A percentile compares a stretch with the other conserved stretches of the same genome.
These are phyloP conservation scores for Fistulifera pelliculosa DNA, from an alignment of 108 stramenopile species.

Conservation along the genomic window DNA sequence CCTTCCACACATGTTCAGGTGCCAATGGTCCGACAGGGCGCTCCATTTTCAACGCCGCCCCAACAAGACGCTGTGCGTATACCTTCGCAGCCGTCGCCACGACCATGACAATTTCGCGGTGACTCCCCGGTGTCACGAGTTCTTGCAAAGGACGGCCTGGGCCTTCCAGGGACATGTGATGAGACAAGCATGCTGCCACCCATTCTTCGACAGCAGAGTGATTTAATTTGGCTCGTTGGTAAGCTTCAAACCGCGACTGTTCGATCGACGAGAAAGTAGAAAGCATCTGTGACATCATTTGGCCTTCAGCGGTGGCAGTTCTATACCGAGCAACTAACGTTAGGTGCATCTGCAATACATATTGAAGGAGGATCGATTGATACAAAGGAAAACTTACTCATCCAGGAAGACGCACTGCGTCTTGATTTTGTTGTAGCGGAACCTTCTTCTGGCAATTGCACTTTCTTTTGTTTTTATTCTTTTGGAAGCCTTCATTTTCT, in stretches of 20 bases:
- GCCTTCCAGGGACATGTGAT: conserved; percentile 4
- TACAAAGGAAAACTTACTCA: neutral
- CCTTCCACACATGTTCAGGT: conserved; percentile 47
- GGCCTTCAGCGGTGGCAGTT: conserved; percentile 43
- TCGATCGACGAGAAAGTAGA: conserved; percentile 35
- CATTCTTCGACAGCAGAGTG: conserved; percentile 28
- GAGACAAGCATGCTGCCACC: conserved; percentile 31
- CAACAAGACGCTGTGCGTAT: conserved; percentile 71
- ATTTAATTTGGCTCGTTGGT: conserved; percentile 25
- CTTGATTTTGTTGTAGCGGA: neutral
- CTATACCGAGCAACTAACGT: conserved; percentile 6
- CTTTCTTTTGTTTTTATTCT: conserved; percentile 3
- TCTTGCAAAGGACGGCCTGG: conserved; percentile 25
- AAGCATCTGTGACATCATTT: conserved; percentile 34
- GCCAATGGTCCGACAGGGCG: conserved; percentile 10
- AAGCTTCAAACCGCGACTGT: conserved; percentile 47
- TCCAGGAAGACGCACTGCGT: neutral
- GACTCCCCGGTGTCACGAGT: conserved; percentile 55
- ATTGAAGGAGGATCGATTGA: neutral
- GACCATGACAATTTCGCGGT: conserved; percentile 54
- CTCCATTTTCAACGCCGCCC: conserved; percentile 31
- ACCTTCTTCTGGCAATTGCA: neutral
- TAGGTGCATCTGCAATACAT: neutral
- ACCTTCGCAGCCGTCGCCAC: conserved; percentile 67
- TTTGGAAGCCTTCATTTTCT: neutral